phyloP scores from a whole-genome alignment of 441 rosid genomes.

The Geranium incanum region DNA sequence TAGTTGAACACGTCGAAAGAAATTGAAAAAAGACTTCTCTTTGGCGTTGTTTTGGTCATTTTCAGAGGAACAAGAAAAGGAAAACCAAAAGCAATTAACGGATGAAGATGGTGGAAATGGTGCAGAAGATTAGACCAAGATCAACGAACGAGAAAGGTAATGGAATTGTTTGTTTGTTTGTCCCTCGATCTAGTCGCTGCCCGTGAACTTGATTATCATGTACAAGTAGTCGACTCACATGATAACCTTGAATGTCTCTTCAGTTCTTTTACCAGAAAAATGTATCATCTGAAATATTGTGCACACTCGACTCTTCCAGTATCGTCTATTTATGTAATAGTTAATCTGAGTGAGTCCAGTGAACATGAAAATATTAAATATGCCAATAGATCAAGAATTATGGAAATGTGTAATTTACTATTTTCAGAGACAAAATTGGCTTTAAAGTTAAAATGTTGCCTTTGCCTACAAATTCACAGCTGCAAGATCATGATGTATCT shows the following conservation, averaged over 20 bases:
- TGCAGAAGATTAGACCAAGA: constrained; percentile 27
- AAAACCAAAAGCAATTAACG: constrained; percentile 33
- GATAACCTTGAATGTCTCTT: background rate
- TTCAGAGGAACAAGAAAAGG: constrained; percentile 68
- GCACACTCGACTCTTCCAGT: background rate
- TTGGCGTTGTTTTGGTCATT: background rate
- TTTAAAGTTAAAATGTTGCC: no score
- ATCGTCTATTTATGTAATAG: background rate
- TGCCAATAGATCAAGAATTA: no score
- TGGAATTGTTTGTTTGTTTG: background rate
- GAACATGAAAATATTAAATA: no score
- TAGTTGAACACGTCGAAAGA: background rate
- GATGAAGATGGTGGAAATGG: constrained; percentile 37
- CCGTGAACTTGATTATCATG: background rate
- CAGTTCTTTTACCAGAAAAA: background rate
- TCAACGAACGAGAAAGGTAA: background rate
- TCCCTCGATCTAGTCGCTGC: background rate
- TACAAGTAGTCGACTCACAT: background rate
- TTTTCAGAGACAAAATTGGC: background rate
- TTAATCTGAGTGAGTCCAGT: no score
- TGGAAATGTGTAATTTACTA: no score
- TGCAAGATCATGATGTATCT: no score
- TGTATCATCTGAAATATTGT: background rate
- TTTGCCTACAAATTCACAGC: no score
- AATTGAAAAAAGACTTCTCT: background rate